phyloP scores from a whole-genome alignment of 352 stramenopile species.

The Phytophthora pisi region DNA sequence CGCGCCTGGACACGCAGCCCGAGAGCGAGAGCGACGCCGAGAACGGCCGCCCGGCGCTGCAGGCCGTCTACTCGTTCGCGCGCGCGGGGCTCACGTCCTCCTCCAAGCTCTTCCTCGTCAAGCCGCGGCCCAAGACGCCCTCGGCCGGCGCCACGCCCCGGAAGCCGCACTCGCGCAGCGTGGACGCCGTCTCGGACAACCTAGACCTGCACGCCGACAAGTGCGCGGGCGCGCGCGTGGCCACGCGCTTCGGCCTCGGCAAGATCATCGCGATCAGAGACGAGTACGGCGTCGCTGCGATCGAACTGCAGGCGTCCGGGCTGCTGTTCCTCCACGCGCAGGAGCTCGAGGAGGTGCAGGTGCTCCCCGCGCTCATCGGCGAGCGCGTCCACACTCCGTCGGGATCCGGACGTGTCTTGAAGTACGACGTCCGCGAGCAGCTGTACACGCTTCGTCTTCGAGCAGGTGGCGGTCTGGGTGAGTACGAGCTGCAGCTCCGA shows the following conservation, averaged over 20 bases:
- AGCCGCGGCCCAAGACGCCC: constrained; percentile 18
- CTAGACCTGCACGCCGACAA: constrained; percentile 42
- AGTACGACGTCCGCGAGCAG: constrained; percentile 53
- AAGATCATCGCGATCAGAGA: constrained; percentile 56
- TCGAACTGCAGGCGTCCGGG: constrained; percentile 50
- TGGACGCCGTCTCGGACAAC: constrained; percentile 50
- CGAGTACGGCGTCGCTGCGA: constrained; percentile 55
- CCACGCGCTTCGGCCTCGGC: constrained; percentile 68
- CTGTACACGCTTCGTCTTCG: constrained; percentile 58
- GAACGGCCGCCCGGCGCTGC: constrained; percentile 20
- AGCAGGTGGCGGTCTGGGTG: constrained; percentile 33
- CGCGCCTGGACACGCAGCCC: constrained; percentile 27
- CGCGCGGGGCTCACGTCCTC: constrained; percentile 46
- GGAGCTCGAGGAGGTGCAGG: constrained; percentile 55
- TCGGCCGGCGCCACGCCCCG: constrained; percentile 1
- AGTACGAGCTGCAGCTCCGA: constrained; percentile 47
- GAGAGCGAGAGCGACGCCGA: constrained; percentile 37
- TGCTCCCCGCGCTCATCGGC: constrained; percentile 57
- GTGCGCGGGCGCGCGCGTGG: constrained; percentile 50
- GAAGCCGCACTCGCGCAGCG: constrained; percentile 42
- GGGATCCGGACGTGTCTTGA: constrained; percentile 58
- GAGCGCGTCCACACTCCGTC: constrained; percentile 68
- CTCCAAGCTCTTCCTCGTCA: constrained; percentile 61
- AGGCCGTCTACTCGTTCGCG: constrained; percentile 61
- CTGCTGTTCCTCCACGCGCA: constrained; percentile 32